Percentiles rank a stretch among this genome's conserved stretches.
phyloP scores from a whole-genome alignment of 805 yeast species.

The Ascoidea asiatica region DNA sequence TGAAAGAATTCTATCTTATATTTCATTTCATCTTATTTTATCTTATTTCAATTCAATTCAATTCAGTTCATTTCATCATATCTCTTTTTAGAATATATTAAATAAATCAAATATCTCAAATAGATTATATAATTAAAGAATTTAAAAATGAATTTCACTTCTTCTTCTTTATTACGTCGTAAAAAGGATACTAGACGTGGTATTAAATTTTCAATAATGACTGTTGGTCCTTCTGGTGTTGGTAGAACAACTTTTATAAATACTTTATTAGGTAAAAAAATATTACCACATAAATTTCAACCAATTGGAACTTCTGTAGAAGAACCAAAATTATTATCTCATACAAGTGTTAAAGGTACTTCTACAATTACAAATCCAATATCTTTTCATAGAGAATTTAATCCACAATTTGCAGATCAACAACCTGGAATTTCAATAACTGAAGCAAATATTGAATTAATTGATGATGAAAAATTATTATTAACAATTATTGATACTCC shows the following conservation, averaged over 20 bases:
- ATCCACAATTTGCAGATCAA: conserved; percentile 41
- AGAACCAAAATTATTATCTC: conserved; percentile 30
- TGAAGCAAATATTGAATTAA: conserved; percentile 44
- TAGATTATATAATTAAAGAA: too few relatives aligned
- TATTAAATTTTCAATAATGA: conserved; percentile 58
- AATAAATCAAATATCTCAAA: too few relatives aligned
- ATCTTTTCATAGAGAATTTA: conserved; percentile 45
- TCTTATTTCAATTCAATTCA: too few relatives aligned
- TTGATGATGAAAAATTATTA: conserved; percentile 44
- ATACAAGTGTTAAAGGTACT: conserved; percentile 20
- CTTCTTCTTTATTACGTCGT: conserved; percentile 23
- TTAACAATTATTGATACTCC: conserved; percentile 47
- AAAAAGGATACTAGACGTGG: conserved; percentile 63
- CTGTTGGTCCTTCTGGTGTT: conserved; percentile 61
- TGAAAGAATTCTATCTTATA: too few relatives aligned
- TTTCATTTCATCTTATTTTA: too few relatives aligned
- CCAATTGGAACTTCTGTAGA: conserved; percentile 18
- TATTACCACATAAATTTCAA: conserved; percentile 47
- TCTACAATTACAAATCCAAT: conserved; percentile 44
- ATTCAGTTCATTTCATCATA: too few relatives aligned
- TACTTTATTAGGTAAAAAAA: conserved; percentile 46
- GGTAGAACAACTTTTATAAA: conserved; percentile 72
- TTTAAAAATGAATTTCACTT: conserved; percentile 10
- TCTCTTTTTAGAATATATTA: too few relatives aligned
- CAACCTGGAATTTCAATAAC: conserved; percentile 73